Evolutionary conservation across 192 early-diverging fungal genomes (phyloP).

Genomic region (Dissophora ornata): DNA sequence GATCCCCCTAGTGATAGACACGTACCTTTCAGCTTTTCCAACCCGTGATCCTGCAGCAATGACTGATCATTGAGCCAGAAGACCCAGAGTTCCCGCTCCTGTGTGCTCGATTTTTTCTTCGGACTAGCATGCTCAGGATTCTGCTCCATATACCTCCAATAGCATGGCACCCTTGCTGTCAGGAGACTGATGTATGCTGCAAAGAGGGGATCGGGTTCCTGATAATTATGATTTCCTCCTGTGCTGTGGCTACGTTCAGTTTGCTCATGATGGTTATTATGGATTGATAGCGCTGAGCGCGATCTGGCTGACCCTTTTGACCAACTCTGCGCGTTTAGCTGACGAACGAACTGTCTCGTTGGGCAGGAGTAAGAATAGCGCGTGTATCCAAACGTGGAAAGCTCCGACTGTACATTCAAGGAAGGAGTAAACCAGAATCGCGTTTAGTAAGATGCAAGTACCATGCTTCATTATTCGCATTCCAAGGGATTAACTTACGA

Average conservation of each 20-base stretch:
- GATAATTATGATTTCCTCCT: neutral
- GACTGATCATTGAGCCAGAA: slow-evolving; percentile 48
- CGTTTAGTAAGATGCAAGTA: neutral
- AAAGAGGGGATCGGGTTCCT: slow-evolving; percentile 41
- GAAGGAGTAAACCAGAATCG: too few relatives aligned
- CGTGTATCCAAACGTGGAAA: slow-evolving; percentile 51
- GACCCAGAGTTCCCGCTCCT: slow-evolving; percentile 45
- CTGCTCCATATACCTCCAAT: slow-evolving; percentile 34
- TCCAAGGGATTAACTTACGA: slow-evolving; percentile 13
- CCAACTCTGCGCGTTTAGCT: slow-evolving; percentile 27
- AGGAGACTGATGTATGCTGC: slow-evolving; percentile 34
- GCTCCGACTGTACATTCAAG: too few relatives aligned
- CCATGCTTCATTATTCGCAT: neutral
- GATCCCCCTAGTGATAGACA: neutral
- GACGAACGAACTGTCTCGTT: slow-evolving; percentile 25
- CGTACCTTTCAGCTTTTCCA: slow-evolving; percentile 39
- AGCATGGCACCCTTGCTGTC: slow-evolving; percentile 39
- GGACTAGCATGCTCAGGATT: neutral
- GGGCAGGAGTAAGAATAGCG: slow-evolving; percentile 41
- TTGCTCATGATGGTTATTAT: neutral
- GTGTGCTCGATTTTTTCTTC: slow-evolving; percentile 2
- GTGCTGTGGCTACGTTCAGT: neutral
- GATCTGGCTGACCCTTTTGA: slow-evolving; percentile 14
- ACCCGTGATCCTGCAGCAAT: slow-evolving; percentile 33
- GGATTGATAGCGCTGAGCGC: slow-evolving; percentile 3